Evolutionary conservation across 495 filamentous ascomycete genomes (phyloP), one percentile per base, ranked within the genome.

Genomic region (Clohesyomyces aquaticus): DNA sequence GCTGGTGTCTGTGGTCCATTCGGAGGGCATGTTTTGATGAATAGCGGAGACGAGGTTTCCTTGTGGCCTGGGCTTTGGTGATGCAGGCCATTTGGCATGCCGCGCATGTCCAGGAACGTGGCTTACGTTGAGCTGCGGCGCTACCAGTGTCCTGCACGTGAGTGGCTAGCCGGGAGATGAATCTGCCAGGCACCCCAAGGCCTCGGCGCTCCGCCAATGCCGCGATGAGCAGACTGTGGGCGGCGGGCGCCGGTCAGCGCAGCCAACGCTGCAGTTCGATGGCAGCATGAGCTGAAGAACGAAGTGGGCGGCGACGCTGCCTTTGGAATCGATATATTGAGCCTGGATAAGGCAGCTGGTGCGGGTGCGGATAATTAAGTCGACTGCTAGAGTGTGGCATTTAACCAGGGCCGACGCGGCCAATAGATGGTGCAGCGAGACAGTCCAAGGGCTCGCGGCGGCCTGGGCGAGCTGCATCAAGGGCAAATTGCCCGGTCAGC

Each of bases 261-360:
- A n/a, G n/a, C n/a, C n/a, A n/a, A n/a, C n/a, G n/a, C n/a, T n/a
- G n/a, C n/a, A n/a, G n/a, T n/a, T n/a, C n/a, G n/a, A n/a, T n/a
- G n/a, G n/a, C n/a, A n/a, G n/a, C n/a, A n/a, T 53, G 49, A n/a
- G 6, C 14, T 4, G 6, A 25, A 23, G 16, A 25, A 25, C 49
- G 22, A 29, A 9, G 18, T 6, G 19, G 4, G 49, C n/a, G n/a
- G n/a, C 21, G 9, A 25, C 4, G 49, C 6, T n/a, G 49, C 10
- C 53, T 50, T 23, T 43, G 56, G 42, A 59, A 59, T 62, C 58
- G 64, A 43, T 67, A 67, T 67, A 67, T 67, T 67, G 64, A 58
- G 57, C 56, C 50, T 61, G 64, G 2, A 28, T 11, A 16, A 8
- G 11, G 64, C 23, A 52, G 49, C 64, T 53, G 57, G 4, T 27